Base-by-base conservation (phyloP, 257 asterid genomes). In the Phtheirospermum japonicum region DNA sequence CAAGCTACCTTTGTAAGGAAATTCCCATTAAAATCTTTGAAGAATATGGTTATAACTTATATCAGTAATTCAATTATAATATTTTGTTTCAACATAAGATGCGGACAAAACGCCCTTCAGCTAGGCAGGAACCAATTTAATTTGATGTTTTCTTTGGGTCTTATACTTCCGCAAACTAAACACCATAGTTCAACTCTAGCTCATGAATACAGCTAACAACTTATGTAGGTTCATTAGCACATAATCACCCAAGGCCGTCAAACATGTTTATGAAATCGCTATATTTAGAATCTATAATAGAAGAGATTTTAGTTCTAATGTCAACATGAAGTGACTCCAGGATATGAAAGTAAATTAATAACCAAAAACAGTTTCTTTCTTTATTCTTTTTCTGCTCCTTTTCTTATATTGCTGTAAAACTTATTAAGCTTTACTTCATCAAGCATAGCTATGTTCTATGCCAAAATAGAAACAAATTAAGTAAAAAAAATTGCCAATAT, bases 161-260 rank as follows among this genome's bases (percentile, higher is more conserved):
- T 32, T 39, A n/a, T 20, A n/a, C n/a, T n/a, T n/a, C n/a, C 65
- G 37, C 56, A 42, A 40, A 39, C 56, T 16, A 65, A 43, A 42
- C 33, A n/a, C n/a, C n/a, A n/a, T n/a, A n/a, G n/a, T n/a, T n/a
- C n/a, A n/a, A n/a, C n/a, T n/a, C n/a, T n/a, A n/a, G n/a, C n/a
- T n/a, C n/a, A n/a, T n/a, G n/a, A n/a, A n/a, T n/a, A n/a, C 14
- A 33, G 48, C 63, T 34, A 57, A 17, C 32, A 57, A 5, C 42
- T 13, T 31, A 14, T 31, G 3, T 12, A 33, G 39, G 39, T 33
- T 33, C 39, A 33, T 33, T 5, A 33, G 39, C 39, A 33, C 9
- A 33, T 33, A 33, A 33, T 33, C 9, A 8, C 0, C 9, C 9
- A 33, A 33, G 39, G 4, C 39, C 39, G 39, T 33, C 39, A 33